Percentiles rank a stretch among this genome's conserved stretches.
Evolutionary conservation across 2,329 filamentous ascomycete species (phyloP).

Genomic region (Amphichorda felina): DNA sequence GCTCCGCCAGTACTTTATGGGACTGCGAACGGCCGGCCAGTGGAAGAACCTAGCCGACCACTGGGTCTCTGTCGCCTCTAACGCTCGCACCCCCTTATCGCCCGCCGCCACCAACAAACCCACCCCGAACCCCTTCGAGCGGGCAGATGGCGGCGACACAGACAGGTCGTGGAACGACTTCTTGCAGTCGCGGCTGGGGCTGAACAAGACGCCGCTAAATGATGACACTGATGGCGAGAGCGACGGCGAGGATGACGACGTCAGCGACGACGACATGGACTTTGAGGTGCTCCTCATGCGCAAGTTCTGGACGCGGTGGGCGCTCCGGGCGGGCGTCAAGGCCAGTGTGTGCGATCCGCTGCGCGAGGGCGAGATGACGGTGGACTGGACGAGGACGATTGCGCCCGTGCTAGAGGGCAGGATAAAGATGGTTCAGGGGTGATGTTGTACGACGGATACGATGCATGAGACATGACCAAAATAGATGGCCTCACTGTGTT

Average conservation of each 20-base stretch:
- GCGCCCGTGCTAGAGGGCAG: slow-evolving; percentile 67
- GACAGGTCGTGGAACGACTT: slow-evolving; percentile 23
- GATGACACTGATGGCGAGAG: slow-evolving; percentile 30
- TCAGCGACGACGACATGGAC: slow-evolving; percentile 25
- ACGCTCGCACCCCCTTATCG: slow-evolving; percentile 17
- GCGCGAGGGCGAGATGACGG: slow-evolving; percentile 44
- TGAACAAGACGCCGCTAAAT: slow-evolving; percentile 18
- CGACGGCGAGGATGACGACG: slow-evolving; percentile 21
- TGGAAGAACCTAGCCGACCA: slow-evolving; percentile 66
- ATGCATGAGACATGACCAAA: neutral
- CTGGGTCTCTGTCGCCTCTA: slow-evolving; percentile 54
- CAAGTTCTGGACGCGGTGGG: slow-evolving; percentile 63
- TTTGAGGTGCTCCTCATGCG: slow-evolving; percentile 52
- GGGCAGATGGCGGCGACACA: slow-evolving; percentile 6
- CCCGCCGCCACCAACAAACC: slow-evolving; percentile 5
- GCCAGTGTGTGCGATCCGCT: slow-evolving; percentile 40
- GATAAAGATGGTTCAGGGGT: slow-evolving; percentile 37
- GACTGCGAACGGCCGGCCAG: slow-evolving; percentile 64
- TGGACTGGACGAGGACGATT: slow-evolving; percentile 73
- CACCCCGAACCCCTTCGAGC: slow-evolving; percentile 2
- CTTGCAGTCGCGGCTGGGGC: slow-evolving; percentile 19
- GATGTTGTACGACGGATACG: neutral
- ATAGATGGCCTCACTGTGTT: too few relatives aligned
- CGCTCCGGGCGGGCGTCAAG: slow-evolving; percentile 51
- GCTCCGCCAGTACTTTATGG: slow-evolving; percentile 85